Base-by-base conservation (phyloP, 768 basidiomycete genomes). In the Boletus subparvulus region DNA sequence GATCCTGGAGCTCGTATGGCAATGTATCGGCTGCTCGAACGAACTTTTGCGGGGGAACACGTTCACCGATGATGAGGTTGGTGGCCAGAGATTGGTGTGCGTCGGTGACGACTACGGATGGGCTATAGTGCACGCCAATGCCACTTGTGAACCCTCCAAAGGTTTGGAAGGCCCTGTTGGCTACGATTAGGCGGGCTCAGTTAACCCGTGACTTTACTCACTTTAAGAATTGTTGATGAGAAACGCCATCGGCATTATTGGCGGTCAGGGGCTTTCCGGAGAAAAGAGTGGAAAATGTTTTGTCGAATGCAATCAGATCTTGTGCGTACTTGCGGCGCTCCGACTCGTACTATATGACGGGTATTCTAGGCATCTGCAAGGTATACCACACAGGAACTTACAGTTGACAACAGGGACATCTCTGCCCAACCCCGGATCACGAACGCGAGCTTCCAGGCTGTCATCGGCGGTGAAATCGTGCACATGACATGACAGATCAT, bases 291-390 rank as follows among this genome's bases (percentile, higher is more conserved):
- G 79, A 77, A 60, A 79, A 82, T 54, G 73, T 72, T 52, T 80
- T 80, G 66, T 84, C 83, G 51, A 82, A 82, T 49, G 73, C 65
- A 58, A 84, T 81, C 37, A 85, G 73, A 46, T 83, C 81, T 61
- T 80, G 77, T 0, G 83, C 83, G 59, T 74, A 82, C 61, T 77
- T 76, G 42, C 78, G 75, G 10, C 84, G 77, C 65, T 85, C 83
- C 21, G 72, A 73, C 54, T 82, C 81, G 62, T 82, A 82, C 80
- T 82, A 37, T 1, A 21, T 9, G 41, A n/a, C 13, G 16, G 14
- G 9, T 17, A 32, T 24, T 54, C 57, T 51, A 44, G 3, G 19
- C 42, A 13, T 21, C 3, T n/a, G n/a, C 17, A 19, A 30, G n/a
- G 39, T 9, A 32, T 36, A 9, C 14, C 5, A 17, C 3, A 26